phyloP scores from a whole-genome alignment of 176 grass and related monocot species.

The Hordeum marinum region DNA sequence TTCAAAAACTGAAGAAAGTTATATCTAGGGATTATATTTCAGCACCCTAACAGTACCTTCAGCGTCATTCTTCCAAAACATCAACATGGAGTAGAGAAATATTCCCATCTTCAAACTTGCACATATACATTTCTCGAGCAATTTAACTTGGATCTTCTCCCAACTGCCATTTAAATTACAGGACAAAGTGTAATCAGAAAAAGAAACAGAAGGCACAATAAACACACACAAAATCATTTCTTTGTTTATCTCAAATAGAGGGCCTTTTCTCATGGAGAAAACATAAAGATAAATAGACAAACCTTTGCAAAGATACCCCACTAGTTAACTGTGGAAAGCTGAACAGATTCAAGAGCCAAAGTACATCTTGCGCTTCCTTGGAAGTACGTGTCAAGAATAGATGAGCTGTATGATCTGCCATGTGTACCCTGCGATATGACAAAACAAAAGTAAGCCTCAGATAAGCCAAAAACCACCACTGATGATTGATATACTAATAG shows the following conservation, averaged over 20 bases:
- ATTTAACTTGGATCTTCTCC: slow-evolving; percentile 89
- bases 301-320: slow-evolving; percentile 64
- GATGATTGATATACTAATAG: slow-evolving; percentile 8
- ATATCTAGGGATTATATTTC: background rate
- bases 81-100: slow-evolving; percentile 71
- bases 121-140: slow-evolving; percentile 70
- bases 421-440: slow-evolving; percentile 48
- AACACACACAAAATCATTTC: background rate
- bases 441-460: slow-evolving; percentile 33
- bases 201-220: slow-evolving; percentile 3
- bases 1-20: background rate
- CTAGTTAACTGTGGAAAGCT: slow-evolving; percentile 38
- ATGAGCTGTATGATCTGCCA: slow-evolving; percentile 56
- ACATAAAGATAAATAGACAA: slow-evolving; percentile 29
- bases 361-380: slow-evolving; percentile 57
- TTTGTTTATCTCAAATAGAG: slow-evolving; percentile 16
- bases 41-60: slow-evolving; percentile 47
- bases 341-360: slow-evolving; percentile 54
- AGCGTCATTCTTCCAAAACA: slow-evolving; percentile 61
- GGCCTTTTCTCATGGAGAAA: background rate
- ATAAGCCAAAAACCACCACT: background rate
- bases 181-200: slow-evolving; percentile 30
- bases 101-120: slow-evolving; percentile 57
- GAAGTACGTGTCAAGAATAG: slow-evolving; percentile 71
- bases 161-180: slow-evolving; percentile 90